Evolutionary conservation across 257 asterid species (phyloP), one percentile per base, ranked within the genome.

Genomic region (Oldenlandia corymbosa): DNA sequence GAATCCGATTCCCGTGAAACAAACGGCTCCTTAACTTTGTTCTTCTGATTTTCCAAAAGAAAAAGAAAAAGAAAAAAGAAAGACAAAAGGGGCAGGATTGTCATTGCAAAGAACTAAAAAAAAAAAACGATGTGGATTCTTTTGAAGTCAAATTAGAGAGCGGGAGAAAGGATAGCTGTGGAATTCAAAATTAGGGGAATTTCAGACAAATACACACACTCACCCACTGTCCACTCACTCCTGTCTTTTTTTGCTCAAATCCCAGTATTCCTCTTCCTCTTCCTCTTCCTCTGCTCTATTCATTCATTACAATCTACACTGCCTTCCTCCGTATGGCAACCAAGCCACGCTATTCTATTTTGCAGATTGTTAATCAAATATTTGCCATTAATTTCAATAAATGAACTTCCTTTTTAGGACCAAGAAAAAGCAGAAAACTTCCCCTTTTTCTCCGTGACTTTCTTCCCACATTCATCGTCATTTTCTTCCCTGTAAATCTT

Each of bases 91-190:
- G 57, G 57, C 24, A 51, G 18, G 9, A 8, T 17, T 9, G 62
- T 17, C 50, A 4, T 3, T 17, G 62, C 21, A 34, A 57, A n/a
- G n/a, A 17, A 34, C 2, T 56, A 24, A 7, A 54, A 17, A 27
- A 24, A 20, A 17, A 23, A 31, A 53, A 42, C 2, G 14, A n/a
- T n/a, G n/a, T n/a, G n/a, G n/a, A n/a, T n/a, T n/a, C n/a, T n/a
- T n/a, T 42, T 36, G 37, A 45, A 58, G 12, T 23, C 36, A 3
- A 27, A 58, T 13, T 6, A 1, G 20, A 28, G 47, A 20, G 69
- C 43, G 63, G 70, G 75, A 30, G 46, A 64, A 56, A 57, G 66
- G 34, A 57, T 47, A 48, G 69, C 53, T 70, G 58, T 10, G 65
- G 24, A 70, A 49, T 60, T 31, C 12, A 32, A 17, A 49, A 37